Evolutionary conservation across 2,329 filamentous ascomycete species (phyloP).

Genomic region (Aspergillus unguis): DNA sequence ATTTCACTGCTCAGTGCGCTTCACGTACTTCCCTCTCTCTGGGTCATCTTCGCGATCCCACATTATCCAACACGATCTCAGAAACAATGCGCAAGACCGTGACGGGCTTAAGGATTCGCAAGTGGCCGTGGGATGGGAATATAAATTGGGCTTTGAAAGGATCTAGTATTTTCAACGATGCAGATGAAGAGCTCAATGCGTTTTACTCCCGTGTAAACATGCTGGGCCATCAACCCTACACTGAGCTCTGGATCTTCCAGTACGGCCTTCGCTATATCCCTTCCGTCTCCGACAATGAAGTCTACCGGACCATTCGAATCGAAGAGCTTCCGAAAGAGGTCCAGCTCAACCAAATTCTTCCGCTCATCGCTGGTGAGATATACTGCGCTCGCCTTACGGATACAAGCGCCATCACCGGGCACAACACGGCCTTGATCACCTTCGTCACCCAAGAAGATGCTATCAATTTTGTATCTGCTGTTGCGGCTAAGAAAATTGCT

Average conservation of each 20-base stretch:
- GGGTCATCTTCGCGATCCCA: background rate
- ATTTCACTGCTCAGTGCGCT: background rate
- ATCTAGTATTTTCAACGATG: conserved; percentile 21
- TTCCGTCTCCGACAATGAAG: conserved; percentile 18
- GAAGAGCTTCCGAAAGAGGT: conserved; percentile 24
- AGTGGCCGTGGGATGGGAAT: conserved; percentile 19
- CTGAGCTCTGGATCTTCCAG: conserved; percentile 26
- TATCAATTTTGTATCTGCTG: conserved; percentile 17
- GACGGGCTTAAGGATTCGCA: too few relatives aligned
- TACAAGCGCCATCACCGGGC: conserved; percentile 27
- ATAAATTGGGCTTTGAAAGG: conserved; percentile 22
- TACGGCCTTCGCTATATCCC: conserved; percentile 34
- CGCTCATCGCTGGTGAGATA: conserved; percentile 24
- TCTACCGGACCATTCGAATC: conserved; percentile 31
- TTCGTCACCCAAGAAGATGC: conserved; percentile 29
- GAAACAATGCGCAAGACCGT: background rate
- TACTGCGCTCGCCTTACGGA: conserved; percentile 29
- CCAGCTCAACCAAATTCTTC: conserved; percentile 25
- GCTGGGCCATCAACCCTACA: conserved; percentile 3
- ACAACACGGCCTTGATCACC: conserved; percentile 29
- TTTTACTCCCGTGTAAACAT: conserved; percentile 13
- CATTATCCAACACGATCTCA: background rate
- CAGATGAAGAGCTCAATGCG: conserved; percentile 20
- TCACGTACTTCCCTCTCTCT: background rate
- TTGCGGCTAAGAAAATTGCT: conserved; percentile 4